Base-by-base conservation (phyloP, 2,329 filamentous ascomycete genomes). In the Colletotrichum simmondsii region DNA sequence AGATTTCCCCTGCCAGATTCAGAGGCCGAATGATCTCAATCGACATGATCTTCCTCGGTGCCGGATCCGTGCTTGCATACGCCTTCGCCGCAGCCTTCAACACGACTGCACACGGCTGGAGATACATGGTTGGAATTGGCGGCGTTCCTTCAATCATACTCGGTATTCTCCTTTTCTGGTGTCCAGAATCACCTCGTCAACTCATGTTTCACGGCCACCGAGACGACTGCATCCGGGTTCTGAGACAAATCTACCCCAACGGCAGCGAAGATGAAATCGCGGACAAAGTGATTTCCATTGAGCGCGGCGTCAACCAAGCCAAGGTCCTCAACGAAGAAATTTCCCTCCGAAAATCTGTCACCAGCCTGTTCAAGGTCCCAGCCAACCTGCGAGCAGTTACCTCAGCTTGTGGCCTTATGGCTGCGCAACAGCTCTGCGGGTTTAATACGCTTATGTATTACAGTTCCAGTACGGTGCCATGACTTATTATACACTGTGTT, bases 341-440 rank as follows among this genome's bases (percentile, higher is more conserved):
- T 1, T 64, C 66, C 12, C 66, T 69, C n/a, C 65, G 72, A 24
- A 76, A 74, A 35, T 72, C 75, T 28, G n/a, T 77, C 6, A 67
- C 66, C 35, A 76, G 73, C 64, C 79, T 87, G 8, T 80, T 83
- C 71, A 78, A 75, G 2, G 78, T 80, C 6, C 80, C 80, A 0
- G 73, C 78, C 8, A 85, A 84, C 35, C 78, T 82, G 16, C 81
- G 85, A 22, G 84, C 85, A 0, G 76, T 85, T 5, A 75, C 86
- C 35, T 77, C 79, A 28, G 85, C 84, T 2, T 86, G 85, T 60
- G 80, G 82, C 1, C 72, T 86, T 14, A 86, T 86, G 85, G 84
- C 83, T 1, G 81, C 84, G 19, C 82, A 80, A 5, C 75, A 77
- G 12, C 65, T 76, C 16, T 77, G 73, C 52, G 75, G 75, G 3